These are phyloP conservation scores for Bipolaris victoriae DNA, from an alignment of 2,329 filamentous ascomycete species.

Conservation along the genomic window DNA sequence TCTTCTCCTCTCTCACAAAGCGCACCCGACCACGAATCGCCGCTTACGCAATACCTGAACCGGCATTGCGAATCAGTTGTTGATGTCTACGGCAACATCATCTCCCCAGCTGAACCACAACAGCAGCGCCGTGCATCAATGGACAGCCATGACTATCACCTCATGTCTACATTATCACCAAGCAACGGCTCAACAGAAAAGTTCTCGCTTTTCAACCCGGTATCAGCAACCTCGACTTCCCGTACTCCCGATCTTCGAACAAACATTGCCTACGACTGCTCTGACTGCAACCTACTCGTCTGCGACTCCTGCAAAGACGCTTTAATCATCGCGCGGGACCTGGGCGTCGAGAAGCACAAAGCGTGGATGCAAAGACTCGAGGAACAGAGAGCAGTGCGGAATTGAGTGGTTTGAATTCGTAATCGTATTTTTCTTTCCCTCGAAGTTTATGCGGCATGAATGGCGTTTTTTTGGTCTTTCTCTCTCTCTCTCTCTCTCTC, in stretches of 20 bases:
- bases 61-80: conserved; percentile 11
- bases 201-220: too few species aligned
- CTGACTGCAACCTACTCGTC: conserved; percentile 28
- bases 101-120: conserved; percentile 12
- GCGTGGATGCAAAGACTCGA: too few species aligned
- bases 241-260: conserved; percentile 5
- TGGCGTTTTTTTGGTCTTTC: too few species aligned
- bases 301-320: conserved; percentile 32
- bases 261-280: conserved; percentile 37
- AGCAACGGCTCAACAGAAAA: neutral
- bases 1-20: conserved; percentile 13
- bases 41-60: conserved; percentile 19
- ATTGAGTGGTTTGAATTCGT: too few species aligned
- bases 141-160: neutral
- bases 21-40: conserved; percentile 3
- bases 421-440: too few species aligned
- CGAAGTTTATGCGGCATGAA: too few species aligned
- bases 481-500: too few species aligned
- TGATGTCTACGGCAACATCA: conserved; percentile 30
- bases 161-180: neutral
- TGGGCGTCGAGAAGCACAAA: neutral
- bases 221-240: neutral
- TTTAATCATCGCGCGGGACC: conserved; percentile 4
- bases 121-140: conserved; percentile 15
- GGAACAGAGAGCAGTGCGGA: too few species aligned